Percentiles rank a stretch among this genome's conserved stretches.
Evolutionary conservation across 164 flowering plant genomes (phyloP).

Genomic region (Magnolia officinalis): DNA sequence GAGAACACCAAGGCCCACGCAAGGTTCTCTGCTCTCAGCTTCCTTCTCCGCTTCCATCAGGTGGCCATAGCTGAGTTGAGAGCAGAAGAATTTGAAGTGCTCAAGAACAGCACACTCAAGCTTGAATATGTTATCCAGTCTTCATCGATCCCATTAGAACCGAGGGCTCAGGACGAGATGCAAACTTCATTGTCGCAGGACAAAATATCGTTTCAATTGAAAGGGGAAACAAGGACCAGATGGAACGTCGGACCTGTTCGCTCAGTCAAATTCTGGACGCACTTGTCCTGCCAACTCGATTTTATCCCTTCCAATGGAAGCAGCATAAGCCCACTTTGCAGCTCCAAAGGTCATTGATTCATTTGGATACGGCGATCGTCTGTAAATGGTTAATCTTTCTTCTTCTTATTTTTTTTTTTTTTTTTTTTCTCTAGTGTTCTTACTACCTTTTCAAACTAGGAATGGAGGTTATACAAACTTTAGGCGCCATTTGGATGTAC

Average conservation of each 20-base stretch:
- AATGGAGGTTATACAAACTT: background rate
- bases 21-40: slow-evolving; percentile 39
- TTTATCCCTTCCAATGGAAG: slow-evolving; percentile 41
- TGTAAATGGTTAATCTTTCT: background rate
- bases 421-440: background rate
- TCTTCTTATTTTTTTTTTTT: background rate
- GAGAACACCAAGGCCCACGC: slow-evolving; percentile 64
- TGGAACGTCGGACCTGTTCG: slow-evolving; percentile 65
- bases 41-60: slow-evolving; percentile 37
- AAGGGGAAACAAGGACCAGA: slow-evolving; percentile 46
- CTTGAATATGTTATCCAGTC: slow-evolving; percentile 38
- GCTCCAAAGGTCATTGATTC: slow-evolving; percentile 37
- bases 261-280: slow-evolving; percentile 53
- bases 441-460: background rate
- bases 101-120: slow-evolving; percentile 35
- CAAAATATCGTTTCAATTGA: slow-evolving; percentile 36
- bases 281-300: slow-evolving; percentile 47
- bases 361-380: background rate
- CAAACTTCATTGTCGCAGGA: slow-evolving; percentile 33
- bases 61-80: slow-evolving; percentile 39
- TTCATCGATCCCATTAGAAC: slow-evolving; percentile 41
- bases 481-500: too few species aligned
- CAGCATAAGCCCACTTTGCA: slow-evolving; percentile 34
- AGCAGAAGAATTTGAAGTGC: slow-evolving; percentile 45
- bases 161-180: slow-evolving; percentile 27